A percentile compares a stretch with the other conserved stretches of the same genome.
Conservation (phyloP, 495 filamentous ascomycete genomes). For the Trichoderma parareesei region DNA sequence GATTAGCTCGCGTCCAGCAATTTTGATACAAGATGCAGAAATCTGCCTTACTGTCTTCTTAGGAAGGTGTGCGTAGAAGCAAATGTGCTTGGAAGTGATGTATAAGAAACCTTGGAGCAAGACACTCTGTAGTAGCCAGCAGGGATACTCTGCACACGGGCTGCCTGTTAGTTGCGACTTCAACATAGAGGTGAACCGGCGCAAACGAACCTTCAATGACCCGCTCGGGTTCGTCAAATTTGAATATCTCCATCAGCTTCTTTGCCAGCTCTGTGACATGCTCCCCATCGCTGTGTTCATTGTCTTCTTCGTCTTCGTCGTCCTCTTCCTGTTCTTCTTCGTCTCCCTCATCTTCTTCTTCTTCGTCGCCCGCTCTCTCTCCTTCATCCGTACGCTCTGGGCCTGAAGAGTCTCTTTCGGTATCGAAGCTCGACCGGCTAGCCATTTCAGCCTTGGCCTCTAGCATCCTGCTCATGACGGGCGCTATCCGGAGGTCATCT, state of each 20-base stretch:
- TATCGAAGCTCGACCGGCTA: constrained; percentile 43
- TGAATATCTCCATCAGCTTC: constrained; percentile 80
- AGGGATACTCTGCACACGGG: constrained; percentile 69
- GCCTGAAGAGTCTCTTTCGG: constrained; percentile 21
- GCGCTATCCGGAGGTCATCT: constrained; percentile 41
- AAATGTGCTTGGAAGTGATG: constrained; percentile 86
- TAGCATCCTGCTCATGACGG: constrained; percentile 74
- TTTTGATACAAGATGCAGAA: neutral
- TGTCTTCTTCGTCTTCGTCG: constrained; percentile 23
- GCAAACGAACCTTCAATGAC: constrained; percentile 59
- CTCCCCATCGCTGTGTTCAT: constrained; percentile 21
- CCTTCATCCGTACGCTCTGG: neutral
- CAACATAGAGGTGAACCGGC: neutral
- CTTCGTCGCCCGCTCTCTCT: constrained; percentile 23
- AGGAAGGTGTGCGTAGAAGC: constrained; percentile 94
- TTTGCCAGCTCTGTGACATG: constrained; percentile 48
- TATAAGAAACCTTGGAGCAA: constrained; percentile 95
- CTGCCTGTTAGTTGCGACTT: constrained; percentile 12
- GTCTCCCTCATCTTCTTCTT: constrained; percentile 21
- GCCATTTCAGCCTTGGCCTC: constrained; percentile 66
- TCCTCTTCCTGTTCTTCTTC: constrained; percentile 16
- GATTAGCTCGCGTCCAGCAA: neutral
- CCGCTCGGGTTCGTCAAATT: constrained; percentile 72
- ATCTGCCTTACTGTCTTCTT: constrained; percentile 55
- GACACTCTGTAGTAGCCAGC: constrained; percentile 88